Evolutionary conservation across 129 eudicot genomes (phyloP), one percentile per base, ranked within the genome.

Genomic region (Chrysanthemum makinoi): DNA sequence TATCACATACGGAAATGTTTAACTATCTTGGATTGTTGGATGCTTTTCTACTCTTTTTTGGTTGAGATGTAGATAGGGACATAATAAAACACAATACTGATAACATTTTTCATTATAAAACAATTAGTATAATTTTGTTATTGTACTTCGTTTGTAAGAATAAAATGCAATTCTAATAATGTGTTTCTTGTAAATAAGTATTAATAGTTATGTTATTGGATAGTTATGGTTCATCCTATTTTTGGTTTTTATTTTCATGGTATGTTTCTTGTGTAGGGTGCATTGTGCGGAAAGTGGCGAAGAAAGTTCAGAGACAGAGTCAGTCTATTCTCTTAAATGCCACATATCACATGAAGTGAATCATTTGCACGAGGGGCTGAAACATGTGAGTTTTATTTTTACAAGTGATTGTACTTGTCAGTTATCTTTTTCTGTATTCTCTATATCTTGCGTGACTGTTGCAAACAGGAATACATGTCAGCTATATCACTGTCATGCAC

Each of bases 241-340:
- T 28, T 44, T 54, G 19, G 14, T 61, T 52, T 39, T 71, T 55
- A 54, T 19, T 9, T 9, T 74, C 33, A 63, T 56, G 15, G 30
- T 19, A 61, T 75, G 80, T 18, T 77, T 55, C 68, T 15, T 79
- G 70, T 73, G 66, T 56, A 94, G 98, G 91, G 87, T 94, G 71
- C 91, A 94, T 65, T 94, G 98, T 75, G 85, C 87, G 62, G 98
- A 94, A 86, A 94, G 98, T 82, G 97, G 98, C 46, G 98, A 94
- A 75, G 98, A 94, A 82, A 89, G 96, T 70, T 80, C 87, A 53
- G 98, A 94, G 80, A 82, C 82, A 53, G 98, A 94, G 67, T 86
- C 90, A 3, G 82, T 91, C 18, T 82, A 87, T 83, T 79, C 98
- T 55, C 95, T 94, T 24, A 94, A 94, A 79, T 94, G 98, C 78